Base-by-base conservation (phyloP, 208 protist species). In the Herpetomonas tarakana region DNA sequence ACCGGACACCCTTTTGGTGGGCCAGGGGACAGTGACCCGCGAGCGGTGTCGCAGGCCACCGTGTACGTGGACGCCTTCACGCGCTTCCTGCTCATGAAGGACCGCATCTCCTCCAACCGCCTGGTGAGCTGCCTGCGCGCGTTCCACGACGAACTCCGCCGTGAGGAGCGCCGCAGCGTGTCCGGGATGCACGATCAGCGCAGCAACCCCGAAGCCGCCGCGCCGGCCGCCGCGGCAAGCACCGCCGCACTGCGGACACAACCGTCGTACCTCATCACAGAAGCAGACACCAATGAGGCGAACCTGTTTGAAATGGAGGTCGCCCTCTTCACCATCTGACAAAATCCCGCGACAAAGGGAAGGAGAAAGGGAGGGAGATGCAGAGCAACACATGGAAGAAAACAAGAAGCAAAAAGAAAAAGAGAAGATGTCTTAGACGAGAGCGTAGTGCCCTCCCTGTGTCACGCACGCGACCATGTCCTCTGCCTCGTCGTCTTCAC, bases 41-140 rank as follows among this genome's bases (percentile, higher is more conserved):
- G 22, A 16, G 7, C 3, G 2, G 27, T 24, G 41, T 78, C 71
- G 24, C 76, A 77, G 38, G 44, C 64, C 9, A 52, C 58, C 41
- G 46, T 65, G 16, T 83, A 83, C 64, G 45, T 63, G 7, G 68
- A 54, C 16, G 62, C 76, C 29, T 83, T 78, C 39, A 71, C 64
- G 9, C 66, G 71, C 9, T 83, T 78, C 49, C 54, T 83, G 18
- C 61, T 76, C 45, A 72, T 78, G 67, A 61, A 73, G 61, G 63
- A 78, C 18, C 49, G 63, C 54, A 54, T 83, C 12, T 68, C 71
- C 2, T 69, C 54, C 25, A 55, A 55, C 25, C 58, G 57, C 12
- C 54, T 75, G 24, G 21, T 67, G 19, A 54, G 50, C 39, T 65
- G 66, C 25, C 49, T 75, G 38, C 69, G 65, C n/a, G 19, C 31